Evolutionary conservation across 495 filamentous ascomycete genomes (phyloP).

Genomic region (Penicillium coprophilum): DNA sequence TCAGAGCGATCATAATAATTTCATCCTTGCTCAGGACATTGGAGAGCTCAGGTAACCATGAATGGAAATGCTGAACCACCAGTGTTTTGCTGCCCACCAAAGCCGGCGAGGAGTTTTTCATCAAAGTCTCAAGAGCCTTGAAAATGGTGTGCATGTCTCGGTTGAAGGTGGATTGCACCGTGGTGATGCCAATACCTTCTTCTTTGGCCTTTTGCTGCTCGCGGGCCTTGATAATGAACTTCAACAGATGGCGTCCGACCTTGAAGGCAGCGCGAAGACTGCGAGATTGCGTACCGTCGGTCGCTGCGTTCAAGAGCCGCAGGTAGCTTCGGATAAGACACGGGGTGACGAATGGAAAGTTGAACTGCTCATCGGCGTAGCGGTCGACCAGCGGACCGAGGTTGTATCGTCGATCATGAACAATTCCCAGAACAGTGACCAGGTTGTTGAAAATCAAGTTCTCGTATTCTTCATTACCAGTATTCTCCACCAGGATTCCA

Average conservation of each 20-base stretch:
- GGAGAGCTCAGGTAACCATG: constrained; percentile 87
- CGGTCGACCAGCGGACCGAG: constrained; percentile 84
- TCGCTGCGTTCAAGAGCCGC: constrained; percentile 72
- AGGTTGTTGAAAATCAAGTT: constrained; percentile 89
- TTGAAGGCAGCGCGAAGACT: constrained; percentile 91
- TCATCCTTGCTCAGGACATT: constrained; percentile 76
- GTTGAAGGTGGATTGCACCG: constrained; percentile 72
- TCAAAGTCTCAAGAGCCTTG: constrained; percentile 81
- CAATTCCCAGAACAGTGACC: constrained; percentile 86
- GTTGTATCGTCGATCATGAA: constrained; percentile 92
- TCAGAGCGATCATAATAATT: constrained; percentile 85
- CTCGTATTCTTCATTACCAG: constrained; percentile 86
- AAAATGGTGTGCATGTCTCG: constrained; percentile 84
- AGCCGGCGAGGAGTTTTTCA: constrained; percentile 80
- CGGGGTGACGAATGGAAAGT: constrained; percentile 91
- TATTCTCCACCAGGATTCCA: constrained; percentile 81
- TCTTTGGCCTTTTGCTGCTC: constrained; percentile 87
- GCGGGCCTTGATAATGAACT: constrained; percentile 89
- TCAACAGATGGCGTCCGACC: constrained; percentile 87
- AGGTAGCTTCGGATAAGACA: constrained; percentile 87
- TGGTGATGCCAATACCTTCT: constrained; percentile 83
- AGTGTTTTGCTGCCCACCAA: constrained; percentile 92
- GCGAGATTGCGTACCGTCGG: constrained; percentile 75
- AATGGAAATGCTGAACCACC: constrained; percentile 94
- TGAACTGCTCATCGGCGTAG: constrained; percentile 86